Base-by-base conservation (phyloP, 164 flowering plant species). In the Kingdonia uniflora region DNA sequence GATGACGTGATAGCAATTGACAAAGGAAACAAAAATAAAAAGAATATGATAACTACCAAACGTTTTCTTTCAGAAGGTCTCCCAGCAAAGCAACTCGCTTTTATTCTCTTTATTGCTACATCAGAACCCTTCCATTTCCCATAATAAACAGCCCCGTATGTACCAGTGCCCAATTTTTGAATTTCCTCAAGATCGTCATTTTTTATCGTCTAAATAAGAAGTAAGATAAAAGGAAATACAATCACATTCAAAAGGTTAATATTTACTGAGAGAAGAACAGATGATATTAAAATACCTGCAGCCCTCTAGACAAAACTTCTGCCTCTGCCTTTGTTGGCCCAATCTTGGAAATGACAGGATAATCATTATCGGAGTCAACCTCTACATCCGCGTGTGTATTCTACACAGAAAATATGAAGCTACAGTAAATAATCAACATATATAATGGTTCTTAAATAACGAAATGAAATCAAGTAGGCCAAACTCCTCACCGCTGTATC, bases 101-200 rank as follows among this genome's bases (percentile, higher is more conserved):
- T 94, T 49, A 94, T 94, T 67, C 96, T 85, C 68, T 94, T 94
- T 58, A 94, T 65, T 35, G 99, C 99, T 12, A 94, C 99, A 79
- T 94, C 99, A 52, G 96, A 94, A 54, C 99, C 99, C 60, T 75
- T 89, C 99, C 99, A 94, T 65, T 94, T 94, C 42, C 97, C 97
- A 76, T 94, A 90, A 65, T 65, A 94, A 46, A 94, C 99, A 61
- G 97, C 63, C 15, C 99, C 99, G 75, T 89, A 94, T 16, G 99
- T 89, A 56, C 99, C 99, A 58, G 92, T 74, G 16, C 99, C 99
- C 47, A 94, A 63, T 62, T 82, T 87, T 35, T 96, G 82, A 26
- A 89, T 75, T 73, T 94, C 97, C 71, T 94, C 99, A 38, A 94
- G 70, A 69, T 94, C 99, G 67, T 77, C 92, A 68, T 89, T 89